Percentiles rank a stretch among this genome's conserved stretches.
Conservation (phyloP, 768 basidiomycete species). For the Termitomyces sp. region DNA sequence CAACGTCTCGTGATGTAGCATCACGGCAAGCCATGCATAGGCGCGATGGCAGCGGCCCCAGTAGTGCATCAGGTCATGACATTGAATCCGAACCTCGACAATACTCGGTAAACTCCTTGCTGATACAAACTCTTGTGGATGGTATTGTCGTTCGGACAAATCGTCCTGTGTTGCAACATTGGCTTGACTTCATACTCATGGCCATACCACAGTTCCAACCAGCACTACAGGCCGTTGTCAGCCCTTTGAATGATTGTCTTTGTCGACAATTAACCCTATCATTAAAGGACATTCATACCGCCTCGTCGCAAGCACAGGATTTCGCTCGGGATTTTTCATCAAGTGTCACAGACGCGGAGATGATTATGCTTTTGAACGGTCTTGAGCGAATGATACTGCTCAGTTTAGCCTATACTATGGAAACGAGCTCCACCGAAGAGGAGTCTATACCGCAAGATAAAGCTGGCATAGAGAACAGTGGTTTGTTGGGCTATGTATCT, state of each 20-base stretch:
- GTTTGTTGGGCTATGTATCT: constrained; percentile 87
- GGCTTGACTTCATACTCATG: constrained; percentile 95
- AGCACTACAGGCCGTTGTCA: constrained; percentile 59
- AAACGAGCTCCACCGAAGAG: constrained; percentile 50
- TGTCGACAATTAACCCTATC: constrained; percentile 63
- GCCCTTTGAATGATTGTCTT: constrained; percentile 77
- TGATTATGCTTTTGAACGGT: constrained; percentile 79
- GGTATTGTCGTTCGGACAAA: constrained; percentile 71
- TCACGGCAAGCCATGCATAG: constrained; percentile 23
- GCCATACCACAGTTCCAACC: constrained; percentile 84
- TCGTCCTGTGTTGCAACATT: constrained; percentile 84
- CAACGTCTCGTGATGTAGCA: constrained; percentile 36
- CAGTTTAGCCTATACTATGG: constrained; percentile 58
- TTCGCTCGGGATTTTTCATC: constrained; percentile 42
- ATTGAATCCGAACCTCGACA: constrained; percentile 26
- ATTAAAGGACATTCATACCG: constrained; percentile 51
- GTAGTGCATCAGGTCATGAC: constrained; percentile 31
- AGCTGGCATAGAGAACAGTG: constrained; percentile 48
- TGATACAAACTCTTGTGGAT: constrained; percentile 78
- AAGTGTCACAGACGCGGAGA: constrained; percentile 72
- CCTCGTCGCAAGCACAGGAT: constrained; percentile 33
- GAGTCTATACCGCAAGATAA: constrained; percentile 55
- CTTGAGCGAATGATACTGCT: constrained; percentile 80
- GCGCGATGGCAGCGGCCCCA: constrained; percentile 29
- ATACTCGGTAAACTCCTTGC: constrained; percentile 63